These are phyloP conservation scores for Gorgonomyces haynaldii DNA, from an alignment of 192 early-diverging fungal genomes.

Conservation along the genomic window DNA sequence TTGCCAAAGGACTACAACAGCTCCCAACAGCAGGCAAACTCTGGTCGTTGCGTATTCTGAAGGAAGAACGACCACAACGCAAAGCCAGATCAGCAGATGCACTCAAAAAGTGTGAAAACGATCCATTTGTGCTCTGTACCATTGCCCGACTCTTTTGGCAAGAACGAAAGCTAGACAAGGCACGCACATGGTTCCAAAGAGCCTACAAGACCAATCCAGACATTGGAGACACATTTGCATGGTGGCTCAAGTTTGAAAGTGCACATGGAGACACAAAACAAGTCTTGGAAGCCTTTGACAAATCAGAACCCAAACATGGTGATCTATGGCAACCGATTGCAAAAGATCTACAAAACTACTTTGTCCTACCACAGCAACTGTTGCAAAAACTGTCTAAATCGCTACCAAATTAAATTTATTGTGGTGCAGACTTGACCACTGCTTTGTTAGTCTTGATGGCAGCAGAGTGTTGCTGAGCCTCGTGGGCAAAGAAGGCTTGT, in stretches of 20 bases:
- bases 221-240: conserved; percentile 88
- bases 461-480: conserved; percentile 26
- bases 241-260: conserved; percentile 85
- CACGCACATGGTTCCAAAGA: conserved; percentile 80
- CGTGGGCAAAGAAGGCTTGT: conserved; percentile 43
- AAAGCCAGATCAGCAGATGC: conserved; percentile 84
- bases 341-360: conserved; percentile 66
- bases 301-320: conserved; percentile 82
- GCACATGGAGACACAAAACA: conserved; percentile 58
- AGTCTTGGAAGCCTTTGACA: conserved; percentile 41
- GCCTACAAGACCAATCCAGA: conserved; percentile 74
- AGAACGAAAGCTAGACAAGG: conserved; percentile 88
- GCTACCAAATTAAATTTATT: neutral
- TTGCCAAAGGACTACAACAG: conserved; percentile 87
- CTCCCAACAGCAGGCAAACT: conserved; percentile 74
- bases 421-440: neutral
- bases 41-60: conserved; percentile 79
- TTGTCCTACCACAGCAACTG: no score
- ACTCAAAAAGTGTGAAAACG: conserved; percentile 79
- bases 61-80: conserved; percentile 76
- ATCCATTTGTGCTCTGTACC: conserved; percentile 63
- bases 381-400: neutral
- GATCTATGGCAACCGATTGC: conserved; percentile 71
- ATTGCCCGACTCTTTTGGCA: conserved; percentile 89
- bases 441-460: conserved; percentile 17